Conservation (phyloP, 2,329 filamentous ascomycete species). For the Neonectria neomacrospora region DNA sequence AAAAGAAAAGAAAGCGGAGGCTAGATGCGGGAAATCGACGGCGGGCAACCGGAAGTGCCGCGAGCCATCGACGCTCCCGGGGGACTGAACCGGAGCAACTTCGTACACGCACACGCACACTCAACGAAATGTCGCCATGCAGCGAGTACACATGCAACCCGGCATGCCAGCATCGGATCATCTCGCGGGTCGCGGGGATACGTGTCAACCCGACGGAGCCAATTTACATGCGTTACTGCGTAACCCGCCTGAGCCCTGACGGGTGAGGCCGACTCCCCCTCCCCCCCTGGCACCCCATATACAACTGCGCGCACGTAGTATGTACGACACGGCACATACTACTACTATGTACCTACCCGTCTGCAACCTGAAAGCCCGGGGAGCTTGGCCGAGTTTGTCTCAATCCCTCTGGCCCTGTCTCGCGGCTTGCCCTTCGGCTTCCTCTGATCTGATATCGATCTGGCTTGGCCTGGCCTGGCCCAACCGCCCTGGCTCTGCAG, state of each 20-base stretch:
- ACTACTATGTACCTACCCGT: too few relatives aligned
- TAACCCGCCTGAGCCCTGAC: neutral
- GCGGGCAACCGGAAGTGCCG: slow-evolving; percentile 28
- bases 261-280: too few relatives aligned
- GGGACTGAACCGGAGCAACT: slow-evolving; percentile 17
- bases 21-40: slow-evolving; percentile 24
- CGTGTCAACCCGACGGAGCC: slow-evolving; percentile 32
- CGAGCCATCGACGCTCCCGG: slow-evolving; percentile 22
- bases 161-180: slow-evolving; percentile 44
- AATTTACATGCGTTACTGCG: neutral
- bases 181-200: slow-evolving; percentile 36
- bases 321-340: too few relatives aligned
- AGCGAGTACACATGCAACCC: neutral
- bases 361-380: too few relatives aligned
- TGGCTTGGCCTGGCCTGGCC: neutral
- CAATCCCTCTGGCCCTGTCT: neutral
- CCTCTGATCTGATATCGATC: neutral
- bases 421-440: neutral
- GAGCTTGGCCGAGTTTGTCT: too few relatives aligned
- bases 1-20: too few relatives aligned
- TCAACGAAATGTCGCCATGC: slow-evolving; percentile 28
- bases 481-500: neutral
- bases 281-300: slow-evolving; percentile 15
- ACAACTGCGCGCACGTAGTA: too few relatives aligned
- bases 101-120: too few relatives aligned